Evolutionary conservation across 2,329 filamentous ascomycete species (phyloP), one percentile per base, ranked within the genome.

Genomic region (Claviceps capensis): DNA sequence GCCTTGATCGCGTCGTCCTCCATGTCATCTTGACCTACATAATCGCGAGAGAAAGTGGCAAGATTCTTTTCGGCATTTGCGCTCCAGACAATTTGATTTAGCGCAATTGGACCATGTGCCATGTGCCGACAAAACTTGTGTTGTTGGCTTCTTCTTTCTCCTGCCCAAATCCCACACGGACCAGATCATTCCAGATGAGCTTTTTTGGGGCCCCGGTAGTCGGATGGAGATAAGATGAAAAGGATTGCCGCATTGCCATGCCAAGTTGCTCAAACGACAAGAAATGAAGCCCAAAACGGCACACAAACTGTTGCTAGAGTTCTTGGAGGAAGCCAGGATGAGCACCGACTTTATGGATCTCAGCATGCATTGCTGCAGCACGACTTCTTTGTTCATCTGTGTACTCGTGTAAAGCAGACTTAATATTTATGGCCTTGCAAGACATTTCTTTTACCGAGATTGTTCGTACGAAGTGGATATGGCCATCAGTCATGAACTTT

Each of bases 401-500:
- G 26, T 30, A 11, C 30, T 34, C 30, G 30, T 34, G 11, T 34
- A 34, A 34, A 34, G 30, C 30, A 34, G 9, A 11, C 30, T 34
- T 34, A 9, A 4, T 11, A 34, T 34, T 34, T 34, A 11, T 34
- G 30, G 30, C 9, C 9, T 41, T 30, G 30, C n/a, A n/a, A 11
- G 17, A 34, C 52, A 43, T 26, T 11, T 38, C 34, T 47, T 11
- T 23, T 48, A 23, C 49, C 45, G 52, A 49, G 38, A 51, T 46
- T 46, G 22, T 42, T 40, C 23, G 49, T 19, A 34, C 17, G 36
- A 34, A 34, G 43, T 47, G 36, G 49, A 22, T 41, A 47, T 51
- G 7, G 9, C 19, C 36, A 38, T 37, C n/a, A 19, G 37, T 38
- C 36, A 46, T 46, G 19, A 40, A 11, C 22, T 43, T 22, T 11